Base-by-base conservation (phyloP, 2,329 filamentous ascomycete genomes). In the Verticillium albo-atrum region DNA sequence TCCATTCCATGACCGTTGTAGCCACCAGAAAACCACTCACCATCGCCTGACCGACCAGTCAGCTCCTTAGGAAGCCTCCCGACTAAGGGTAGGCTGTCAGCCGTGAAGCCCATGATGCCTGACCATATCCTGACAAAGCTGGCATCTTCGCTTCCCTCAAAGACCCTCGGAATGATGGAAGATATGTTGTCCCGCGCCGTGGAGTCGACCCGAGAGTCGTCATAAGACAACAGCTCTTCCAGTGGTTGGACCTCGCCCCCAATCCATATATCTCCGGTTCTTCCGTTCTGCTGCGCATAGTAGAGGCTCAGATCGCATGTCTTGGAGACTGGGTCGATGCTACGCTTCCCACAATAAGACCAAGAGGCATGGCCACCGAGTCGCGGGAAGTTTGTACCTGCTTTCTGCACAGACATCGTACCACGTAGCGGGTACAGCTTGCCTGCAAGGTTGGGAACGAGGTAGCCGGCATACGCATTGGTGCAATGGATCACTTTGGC, bases 1-100 rank as follows among this genome's bases (percentile, higher is more conserved):
- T 62, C 62, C 70, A 71, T 71, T 2, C 70, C 69, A 55, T 68
- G 66, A 0, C 70, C 69, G 61, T 68, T 68, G 61, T 65, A 71
- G 1, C 68, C 70, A 1, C 68, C 69, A 4, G 67, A 66, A n/a
- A 71, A 66, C 68, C 68, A 71, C 56, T 71, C 69, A 9, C 64
- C 66, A 5, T 59, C 54, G 5, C 61, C 60, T 7, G 37, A 35
- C 10, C 65, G 60, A 4, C 57, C 58, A 2, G 63, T 68, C 7
- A 65, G 28, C 25, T 34, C 59, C 15, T 15, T 4, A 2, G 64
- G 62, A 27, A 70, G 32, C 2, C 54, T 57, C 1, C 70, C 70
- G 1, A 73, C 66, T 3, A 70, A 42, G 2, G 71, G 71, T 7
- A 69, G 47, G 3, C 56, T 67, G 58, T 68, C 70, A 1, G 65